A percentile compares a stretch with the other conserved stretches of the same genome.
phyloP scores from a whole-genome alignment of 371 early-diverging fungal genomes.

The Mucor saturninus region DNA sequence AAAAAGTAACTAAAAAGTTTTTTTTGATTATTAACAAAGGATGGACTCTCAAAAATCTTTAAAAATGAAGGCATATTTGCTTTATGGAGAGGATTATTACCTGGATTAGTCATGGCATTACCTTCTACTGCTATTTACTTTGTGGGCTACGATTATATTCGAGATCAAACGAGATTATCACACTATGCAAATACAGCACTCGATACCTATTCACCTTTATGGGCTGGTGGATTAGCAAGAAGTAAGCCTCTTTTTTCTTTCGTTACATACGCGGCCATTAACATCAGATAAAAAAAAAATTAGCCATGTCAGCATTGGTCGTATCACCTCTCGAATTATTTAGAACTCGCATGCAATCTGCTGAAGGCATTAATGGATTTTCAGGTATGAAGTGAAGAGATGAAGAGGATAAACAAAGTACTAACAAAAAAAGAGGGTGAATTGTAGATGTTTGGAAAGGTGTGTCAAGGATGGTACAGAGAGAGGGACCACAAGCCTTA shows the following conservation, averaged over 20 bases:
- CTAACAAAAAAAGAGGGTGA: neutral
- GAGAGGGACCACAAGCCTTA: constrained; percentile 71
- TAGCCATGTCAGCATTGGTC: constrained; percentile 65
- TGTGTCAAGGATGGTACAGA: constrained; percentile 64
- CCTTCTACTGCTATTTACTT: constrained; percentile 95
- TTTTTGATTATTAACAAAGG: constrained; percentile 40
- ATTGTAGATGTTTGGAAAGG: constrained; percentile 60
- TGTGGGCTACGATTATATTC: constrained; percentile 91
- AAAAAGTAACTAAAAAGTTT: neutral
- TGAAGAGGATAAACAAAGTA: neutral
- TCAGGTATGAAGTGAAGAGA: constrained; percentile 26
- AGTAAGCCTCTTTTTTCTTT: constrained; percentile 43
- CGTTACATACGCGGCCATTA: too few species aligned
- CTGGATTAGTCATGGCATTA: constrained; percentile 87
- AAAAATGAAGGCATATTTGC: constrained; percentile 79
- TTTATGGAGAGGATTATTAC: constrained; percentile 90
- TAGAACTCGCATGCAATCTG: constrained; percentile 89
- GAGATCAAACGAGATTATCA: constrained; percentile 50
- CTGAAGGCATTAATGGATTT: constrained; percentile 58
- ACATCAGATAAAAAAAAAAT: neutral
- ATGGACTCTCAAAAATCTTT: constrained; percentile 82
- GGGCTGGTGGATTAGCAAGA: constrained; percentile 86
- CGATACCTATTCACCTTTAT: constrained; percentile 65
- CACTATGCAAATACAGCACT: constrained; percentile 33
- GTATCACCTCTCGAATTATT: constrained; percentile 93